These are phyloP conservation scores for sweet orange (Citrus sinensis) DNA, from an alignment of 345 rosid species.

Conservation along the genomic window DVS_A1.0 CM039163.1:2310501-2311000, in stretches of 20 bases:
- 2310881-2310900: constrained; percentile 13
- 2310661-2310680: not conserved
- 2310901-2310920: constrained; percentile 14
- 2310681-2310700: constrained; percentile 23
- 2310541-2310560: not conserved
- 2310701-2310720: constrained; percentile 67
- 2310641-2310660: not conserved
- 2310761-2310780: constrained; percentile 78
- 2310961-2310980: constrained; percentile 32
- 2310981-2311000: constrained; percentile 44
- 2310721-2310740: constrained; percentile 67
- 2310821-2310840: constrained; percentile 22
- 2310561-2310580: not conserved
- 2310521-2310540: not conserved
- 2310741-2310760: constrained; percentile 76
- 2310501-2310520: constrained; percentile 19
- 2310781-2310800: constrained; percentile 10
- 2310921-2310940: constrained; percentile 37
- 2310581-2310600: not conserved
- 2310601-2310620: not conserved
- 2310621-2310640: not conserved
- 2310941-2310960: constrained; percentile 40
- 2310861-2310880: constrained; percentile 39
- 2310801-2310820: not conserved
- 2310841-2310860: not conserved